These are phyloP conservation scores for Xylaria hypoxylon DNA, from an alignment of 2,329 filamentous ascomycete genomes.

Conservation along the genomic window DNA sequence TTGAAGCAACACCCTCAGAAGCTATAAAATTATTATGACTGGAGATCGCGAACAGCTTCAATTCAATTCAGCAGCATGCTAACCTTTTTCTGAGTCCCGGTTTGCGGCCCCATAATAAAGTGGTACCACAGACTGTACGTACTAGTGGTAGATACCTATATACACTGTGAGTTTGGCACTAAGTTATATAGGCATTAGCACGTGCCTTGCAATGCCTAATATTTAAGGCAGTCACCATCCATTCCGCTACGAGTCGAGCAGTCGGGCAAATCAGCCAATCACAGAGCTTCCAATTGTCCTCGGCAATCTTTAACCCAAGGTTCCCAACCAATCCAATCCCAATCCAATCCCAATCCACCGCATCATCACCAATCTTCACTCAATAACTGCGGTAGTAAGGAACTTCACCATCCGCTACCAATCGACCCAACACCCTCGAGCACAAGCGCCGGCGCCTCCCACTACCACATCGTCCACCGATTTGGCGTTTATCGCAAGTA, in stretches of 20 bases:
- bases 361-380: constrained; percentile 45
- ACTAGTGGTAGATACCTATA: too few relatives aligned
- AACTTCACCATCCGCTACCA: not conserved
- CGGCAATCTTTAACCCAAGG: constrained; percentile 57
- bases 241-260: not conserved
- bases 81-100: constrained; percentile 15
- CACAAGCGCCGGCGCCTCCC: constrained; percentile 7
- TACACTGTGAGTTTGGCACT: too few relatives aligned
- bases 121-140: too few relatives aligned
- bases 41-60: constrained; percentile 13
- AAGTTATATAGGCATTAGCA: too few relatives aligned
- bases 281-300: constrained; percentile 60
- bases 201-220: not conserved
- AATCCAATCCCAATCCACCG: constrained; percentile 1
- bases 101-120: constrained; percentile 2
- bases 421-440: constrained; percentile 15
- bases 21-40: not conserved
- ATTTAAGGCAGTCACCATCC: not conserved
- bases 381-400: not conserved
- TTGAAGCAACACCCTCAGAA: not conserved
- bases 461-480: not conserved
- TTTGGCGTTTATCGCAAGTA: constrained; percentile 4
- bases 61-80: not conserved
- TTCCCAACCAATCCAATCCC: constrained; percentile 9
- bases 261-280: constrained; percentile 56